Base-by-base conservation (phyloP, 371 early-diverging fungal species). In the Smittium culicis region DNA sequence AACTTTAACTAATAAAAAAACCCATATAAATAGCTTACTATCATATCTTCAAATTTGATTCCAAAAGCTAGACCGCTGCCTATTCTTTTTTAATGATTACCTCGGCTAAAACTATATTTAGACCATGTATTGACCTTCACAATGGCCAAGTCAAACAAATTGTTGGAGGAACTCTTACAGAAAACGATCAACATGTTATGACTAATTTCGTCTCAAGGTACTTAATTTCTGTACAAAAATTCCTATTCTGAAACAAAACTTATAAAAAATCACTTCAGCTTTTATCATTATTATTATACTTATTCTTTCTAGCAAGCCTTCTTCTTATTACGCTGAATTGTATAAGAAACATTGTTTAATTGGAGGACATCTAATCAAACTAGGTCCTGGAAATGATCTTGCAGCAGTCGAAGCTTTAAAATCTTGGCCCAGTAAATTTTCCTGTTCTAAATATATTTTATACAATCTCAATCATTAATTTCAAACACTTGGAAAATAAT, bases 111-210 rank as follows among this genome's bases (percentile, higher is more conserved):
- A 84, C 89, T 61, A 80, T 79, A 69, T 95, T 97, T 79, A 83
- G 92, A 34, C 94, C 95, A 0, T 97, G 98, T 78, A 95, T 96
- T 70, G 96, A 98, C 79, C 81, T 98, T 67, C 98, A 98, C 79
- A 74, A 86, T 31, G 98, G 98, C 35, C 82, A 91, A 77, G 98
- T 98, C 65, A 98, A 98, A 79, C 98, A 98, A 73, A 96, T 96
- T 68, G 94, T 98, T 32, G 96, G 98, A 54, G 94, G 92, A 27
- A 86, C 95, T 30, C 82, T 96, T 28, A 82, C 74, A 67, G 91
- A 91, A 71, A 68, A 75, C 57, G 80, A 81, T 60, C 54, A 61
- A 14, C 54, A 30, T 3, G 81, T 94, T 30, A 79, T 81, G 55
- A 94, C 94, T 1, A 98, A 98, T 82, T 94, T 92, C 83, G 91